Evolutionary conservation across 768 basidiomycete species (phyloP).

Genomic region (Clitopilus passeckerianus): DNA sequence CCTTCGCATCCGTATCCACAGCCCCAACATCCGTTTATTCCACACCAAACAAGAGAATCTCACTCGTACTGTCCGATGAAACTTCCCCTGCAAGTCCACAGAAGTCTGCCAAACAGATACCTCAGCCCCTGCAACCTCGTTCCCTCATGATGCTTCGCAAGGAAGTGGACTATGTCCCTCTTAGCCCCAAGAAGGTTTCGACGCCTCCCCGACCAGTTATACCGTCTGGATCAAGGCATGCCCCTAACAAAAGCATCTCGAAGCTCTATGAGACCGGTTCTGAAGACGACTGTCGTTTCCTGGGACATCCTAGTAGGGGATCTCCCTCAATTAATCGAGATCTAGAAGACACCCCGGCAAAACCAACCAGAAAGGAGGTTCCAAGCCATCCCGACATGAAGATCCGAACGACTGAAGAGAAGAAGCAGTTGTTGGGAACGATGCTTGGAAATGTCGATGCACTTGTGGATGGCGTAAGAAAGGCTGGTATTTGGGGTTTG

Average conservation of each 20-base stretch:
- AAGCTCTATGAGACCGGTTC: slow-evolving; percentile 11
- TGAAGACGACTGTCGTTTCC: slow-evolving; percentile 12
- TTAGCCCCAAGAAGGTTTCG: slow-evolving; percentile 56
- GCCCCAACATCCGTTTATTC: slow-evolving; percentile 31
- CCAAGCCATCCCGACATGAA: slow-evolving; percentile 13
- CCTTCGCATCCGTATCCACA: slow-evolving; percentile 34
- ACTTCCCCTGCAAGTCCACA: slow-evolving; percentile 22
- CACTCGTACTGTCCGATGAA: slow-evolving; percentile 14
- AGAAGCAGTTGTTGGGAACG: slow-evolving; percentile 72
- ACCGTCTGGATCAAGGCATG: slow-evolving; percentile 9
- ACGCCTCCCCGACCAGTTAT: slow-evolving; percentile 10
- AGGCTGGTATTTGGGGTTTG: slow-evolving; percentile 81
- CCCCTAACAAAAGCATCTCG: slow-evolving; percentile 12
- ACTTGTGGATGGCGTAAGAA: slow-evolving; percentile 80
- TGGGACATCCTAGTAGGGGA: not conserved
- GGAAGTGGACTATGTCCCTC: slow-evolving; percentile 71
- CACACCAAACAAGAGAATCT: slow-evolving; percentile 35
- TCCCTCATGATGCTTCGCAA: slow-evolving; percentile 62
- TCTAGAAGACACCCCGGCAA: slow-evolving; percentile 5
- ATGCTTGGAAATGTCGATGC: slow-evolving; percentile 92
- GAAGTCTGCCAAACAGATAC: slow-evolving; percentile 14
- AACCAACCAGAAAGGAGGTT: slow-evolving; percentile 9
- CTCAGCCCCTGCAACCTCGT: slow-evolving; percentile 31
- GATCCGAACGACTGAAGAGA: slow-evolving; percentile 69
- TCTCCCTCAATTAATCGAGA: slow-evolving; percentile 1